Evolutionary conservation across 768 basidiomycete species (phyloP).

Genomic region (Basidioascus undulatus): DNA sequence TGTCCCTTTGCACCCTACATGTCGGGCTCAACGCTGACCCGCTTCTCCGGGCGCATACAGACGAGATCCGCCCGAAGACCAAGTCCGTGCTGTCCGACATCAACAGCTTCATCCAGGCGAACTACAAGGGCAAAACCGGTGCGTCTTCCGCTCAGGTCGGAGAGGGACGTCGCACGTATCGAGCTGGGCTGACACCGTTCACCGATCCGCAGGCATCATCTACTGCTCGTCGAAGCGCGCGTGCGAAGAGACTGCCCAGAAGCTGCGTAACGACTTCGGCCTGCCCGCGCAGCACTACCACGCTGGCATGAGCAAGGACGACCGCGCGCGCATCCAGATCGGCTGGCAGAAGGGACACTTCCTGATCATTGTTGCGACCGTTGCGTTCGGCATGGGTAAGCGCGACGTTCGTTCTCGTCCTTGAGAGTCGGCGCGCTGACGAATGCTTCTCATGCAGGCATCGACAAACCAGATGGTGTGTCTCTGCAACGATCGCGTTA

Average conservation of each 20-base stretch:
- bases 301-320: conserved; percentile 40
- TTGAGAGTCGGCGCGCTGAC: too few species aligned
- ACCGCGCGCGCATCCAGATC: conserved; percentile 35
- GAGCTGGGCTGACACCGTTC: too few species aligned
- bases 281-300: conserved; percentile 61
- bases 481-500: too few species aligned
- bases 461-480: conserved; percentile 37
- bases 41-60: too few species aligned
- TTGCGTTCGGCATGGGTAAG: conserved; percentile 26
- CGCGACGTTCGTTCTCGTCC: background rate
- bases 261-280: conserved; percentile 32
- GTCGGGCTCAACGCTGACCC: too few species aligned
- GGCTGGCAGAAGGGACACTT: conserved; percentile 51
- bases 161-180: too few species aligned
- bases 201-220: conserved; percentile 71
- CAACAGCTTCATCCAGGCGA: conserved; percentile 35
- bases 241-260: conserved; percentile 58
- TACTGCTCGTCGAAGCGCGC: conserved; percentile 48
- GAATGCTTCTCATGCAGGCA: too few species aligned
- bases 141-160: too few species aligned
- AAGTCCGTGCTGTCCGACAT: conserved; percentile 33
- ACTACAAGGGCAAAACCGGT: conserved; percentile 27
- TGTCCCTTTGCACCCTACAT: too few species aligned
- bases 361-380: conserved; percentile 73
- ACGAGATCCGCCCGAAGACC: conserved; percentile 33